These are phyloP conservation scores for Nothophytophthora sp. DNA, from an alignment of 352 stramenopile species.

Conservation along the genomic window DNA sequence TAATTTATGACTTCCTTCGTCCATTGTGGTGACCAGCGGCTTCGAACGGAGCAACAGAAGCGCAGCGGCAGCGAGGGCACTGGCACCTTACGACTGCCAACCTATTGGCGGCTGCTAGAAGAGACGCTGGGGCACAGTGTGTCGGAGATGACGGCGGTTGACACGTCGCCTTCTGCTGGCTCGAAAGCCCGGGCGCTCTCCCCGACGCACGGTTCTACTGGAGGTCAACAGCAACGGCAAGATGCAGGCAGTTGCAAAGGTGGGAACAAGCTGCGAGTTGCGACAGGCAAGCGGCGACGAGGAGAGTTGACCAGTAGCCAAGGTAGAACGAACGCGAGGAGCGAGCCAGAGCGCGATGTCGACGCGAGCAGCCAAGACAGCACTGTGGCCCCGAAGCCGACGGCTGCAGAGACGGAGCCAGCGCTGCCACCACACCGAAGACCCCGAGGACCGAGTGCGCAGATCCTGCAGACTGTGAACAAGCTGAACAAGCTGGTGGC, in stretches of 20 bases:
- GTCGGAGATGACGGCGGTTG: not conserved
- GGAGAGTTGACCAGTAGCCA: too few species aligned
- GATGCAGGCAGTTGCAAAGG: too few species aligned
- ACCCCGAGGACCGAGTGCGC: not conserved
- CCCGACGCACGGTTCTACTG: too few species aligned
- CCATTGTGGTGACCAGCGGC: too few species aligned
- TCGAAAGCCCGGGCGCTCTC: not conserved
- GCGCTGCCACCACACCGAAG: not conserved
- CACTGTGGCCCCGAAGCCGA: not conserved
- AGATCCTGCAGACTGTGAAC: constrained; percentile 12
- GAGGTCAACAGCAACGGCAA: too few species aligned
- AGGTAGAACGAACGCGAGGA: too few species aligned
- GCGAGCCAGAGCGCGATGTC: not conserved
- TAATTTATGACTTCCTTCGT: too few species aligned
- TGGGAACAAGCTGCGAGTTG: not conserved
- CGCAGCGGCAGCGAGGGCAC: not conserved
- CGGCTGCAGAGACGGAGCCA: not conserved
- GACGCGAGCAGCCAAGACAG: too few species aligned
- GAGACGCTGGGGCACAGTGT: constrained; percentile 7
- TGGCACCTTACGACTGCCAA: constrained; percentile 2
- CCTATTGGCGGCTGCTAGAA: constrained; percentile 14
- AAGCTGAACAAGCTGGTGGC: constrained; percentile 10
- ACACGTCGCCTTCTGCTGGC: not conserved
- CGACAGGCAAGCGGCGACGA: not conserved
- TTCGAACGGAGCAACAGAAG: not conserved